A percentile compares a stretch with the other conserved stretches of the same genome.
Evolutionary conservation across 1,284 basidiomycete genomes (phyloP).

Genomic region (Microbotryomycetes sp.): DNA sequence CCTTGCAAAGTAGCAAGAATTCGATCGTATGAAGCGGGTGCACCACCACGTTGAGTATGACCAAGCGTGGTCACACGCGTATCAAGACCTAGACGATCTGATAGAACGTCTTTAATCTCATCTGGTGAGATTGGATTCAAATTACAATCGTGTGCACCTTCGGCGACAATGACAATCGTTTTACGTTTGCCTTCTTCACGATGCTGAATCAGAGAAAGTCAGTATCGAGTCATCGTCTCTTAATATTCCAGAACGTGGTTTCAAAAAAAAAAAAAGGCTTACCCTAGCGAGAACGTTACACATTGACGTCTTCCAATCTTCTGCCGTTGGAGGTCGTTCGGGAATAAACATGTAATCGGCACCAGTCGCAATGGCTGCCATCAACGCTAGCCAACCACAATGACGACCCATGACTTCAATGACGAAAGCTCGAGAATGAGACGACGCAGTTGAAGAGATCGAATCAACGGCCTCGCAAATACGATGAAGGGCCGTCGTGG

Average conservation of each 20-base stretch:
- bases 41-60: conserved; percentile 91
- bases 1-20: conserved; percentile 94
- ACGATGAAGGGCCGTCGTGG: conserved; percentile 86
- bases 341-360: conserved; percentile 98
- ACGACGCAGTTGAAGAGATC: conserved; percentile 92
- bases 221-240: too few relatives aligned
- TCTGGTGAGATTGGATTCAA: conserved; percentile 86
- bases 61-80: conserved; percentile 97
- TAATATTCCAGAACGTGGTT: conserved; percentile 1
- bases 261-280: conserved; percentile 33
- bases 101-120: conserved; percentile 81
- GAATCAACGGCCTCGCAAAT: conserved; percentile 98
- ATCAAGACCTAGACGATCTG: conserved; percentile 81
- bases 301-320: conserved; percentile 88
- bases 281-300: conserved; percentile 76
- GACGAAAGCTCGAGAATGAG: conserved; percentile 95
- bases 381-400: conserved; percentile 93
- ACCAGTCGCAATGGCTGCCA: conserved; percentile 88
- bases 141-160: conserved; percentile 82
- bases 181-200: conserved; percentile 89
- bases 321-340: conserved; percentile 70
- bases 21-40: conserved; percentile 86
- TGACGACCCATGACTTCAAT: conserved; percentile 98
- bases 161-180: conserved; percentile 96
- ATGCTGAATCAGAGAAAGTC: conserved; percentile 54